Evolutionary conservation across 1,284 basidiomycete species (phyloP).

Genomic region (Fomitiporia mediterranea): DNA sequence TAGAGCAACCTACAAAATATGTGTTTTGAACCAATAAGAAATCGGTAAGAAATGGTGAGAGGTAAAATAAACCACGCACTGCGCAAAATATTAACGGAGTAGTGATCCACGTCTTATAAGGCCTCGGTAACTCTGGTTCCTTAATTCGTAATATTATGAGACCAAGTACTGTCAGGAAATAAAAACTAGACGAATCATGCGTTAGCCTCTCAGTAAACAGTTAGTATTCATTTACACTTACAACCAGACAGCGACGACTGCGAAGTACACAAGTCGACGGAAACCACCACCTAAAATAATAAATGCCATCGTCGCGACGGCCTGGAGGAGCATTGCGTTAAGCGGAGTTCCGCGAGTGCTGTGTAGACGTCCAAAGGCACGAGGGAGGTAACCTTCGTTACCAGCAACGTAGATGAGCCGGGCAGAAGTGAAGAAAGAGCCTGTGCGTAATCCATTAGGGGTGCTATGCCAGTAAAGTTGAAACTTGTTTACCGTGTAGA

Average conservation of each 20-base stretch:
- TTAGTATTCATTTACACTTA: constrained; percentile 11
- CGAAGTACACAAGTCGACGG: constrained; percentile 81
- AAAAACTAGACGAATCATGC: constrained; percentile 43
- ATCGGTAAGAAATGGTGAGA: not conserved
- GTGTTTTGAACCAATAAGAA: not conserved
- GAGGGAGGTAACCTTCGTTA: constrained; percentile 83
- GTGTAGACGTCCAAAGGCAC: constrained; percentile 75
- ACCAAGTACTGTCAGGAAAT: constrained; percentile 86
- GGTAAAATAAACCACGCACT: constrained; percentile 41
- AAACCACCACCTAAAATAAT: constrained; percentile 87
- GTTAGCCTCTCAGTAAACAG: not conserved
- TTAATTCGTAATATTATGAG: constrained; percentile 85
- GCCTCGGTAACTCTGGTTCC: constrained; percentile 86
- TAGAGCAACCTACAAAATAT: constrained; percentile 66
- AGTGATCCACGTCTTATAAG: constrained; percentile 87
- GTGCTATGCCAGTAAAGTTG: not conserved
- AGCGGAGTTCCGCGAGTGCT: constrained; percentile 73
- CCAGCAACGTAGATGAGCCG: constrained; percentile 87
- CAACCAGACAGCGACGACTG: constrained; percentile 84
- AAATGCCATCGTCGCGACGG: constrained; percentile 67
- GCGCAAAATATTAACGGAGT: constrained; percentile 91
- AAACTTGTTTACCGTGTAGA: constrained; percentile 58
- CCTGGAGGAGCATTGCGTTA: constrained; percentile 80
- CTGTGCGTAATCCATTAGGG: constrained; percentile 32
- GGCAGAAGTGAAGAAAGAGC: constrained; percentile 77